Evolutionary conservation across 768 basidiomycete genomes (phyloP), one percentile per base, ranked within the genome.

Genomic region (Boletus speciosus): DNA sequence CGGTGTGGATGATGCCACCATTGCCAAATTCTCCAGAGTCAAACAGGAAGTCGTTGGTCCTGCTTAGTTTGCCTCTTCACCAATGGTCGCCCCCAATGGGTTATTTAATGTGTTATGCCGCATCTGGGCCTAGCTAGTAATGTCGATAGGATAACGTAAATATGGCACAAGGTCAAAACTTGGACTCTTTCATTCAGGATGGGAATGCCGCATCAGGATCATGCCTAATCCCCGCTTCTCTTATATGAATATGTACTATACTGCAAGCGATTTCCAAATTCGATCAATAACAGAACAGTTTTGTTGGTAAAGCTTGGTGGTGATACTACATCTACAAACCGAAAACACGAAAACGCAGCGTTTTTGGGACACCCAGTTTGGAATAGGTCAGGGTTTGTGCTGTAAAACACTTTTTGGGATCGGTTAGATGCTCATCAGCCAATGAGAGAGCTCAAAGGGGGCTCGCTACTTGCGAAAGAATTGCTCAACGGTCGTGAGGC

Each of bases 41-140:
- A 82, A 85, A 66, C 71, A 74, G 35, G 69, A 65, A 29, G 71
- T 85, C 14, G 79, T 82, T 15, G 75, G 75, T 10, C 63, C 66
- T 4, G 47, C 48, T 31, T 21, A 62, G 25, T 4, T 25, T 0
- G n/a, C 6, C 6, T 39, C 39, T n/a, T 47, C 19, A 55, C 6
- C 21, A 35, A 27, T 15, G 15, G 8, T 29, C 31, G 5, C 34
- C n/a, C 16, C 15, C 16, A 21, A 8, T 49, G 6, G 5, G 27
- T 41, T 5, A 37, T 19, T 55, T 19, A 6, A 37, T 3, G 23
- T n/a, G 31, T 38, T 51, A 52, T 41, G 25, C 25, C 25, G 5
- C 19, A 25, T 25, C 25, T 25, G 25, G 25, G 25, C 25, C 25
- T 23, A 23, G 23, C 21, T 61, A 58, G 7, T 10, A 19, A 23